These are phyloP conservation scores for Elongisporangium anandrum DNA, from an alignment of 352 stramenopile species.

Conservation along the genomic window DNA sequence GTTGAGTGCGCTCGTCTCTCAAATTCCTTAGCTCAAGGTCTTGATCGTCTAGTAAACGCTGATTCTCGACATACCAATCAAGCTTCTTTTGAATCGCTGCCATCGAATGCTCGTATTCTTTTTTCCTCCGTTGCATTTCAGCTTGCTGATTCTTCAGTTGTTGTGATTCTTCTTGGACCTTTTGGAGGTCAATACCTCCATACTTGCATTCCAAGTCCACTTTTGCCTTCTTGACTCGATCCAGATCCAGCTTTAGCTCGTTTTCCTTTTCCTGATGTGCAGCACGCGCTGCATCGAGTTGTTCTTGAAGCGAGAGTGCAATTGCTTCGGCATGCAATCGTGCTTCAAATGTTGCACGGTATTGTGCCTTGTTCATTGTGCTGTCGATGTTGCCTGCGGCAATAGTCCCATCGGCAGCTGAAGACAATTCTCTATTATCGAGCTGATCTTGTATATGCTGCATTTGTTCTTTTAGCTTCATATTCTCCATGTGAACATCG, in stretches of 20 bases:
- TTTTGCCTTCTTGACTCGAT: slow-evolving; percentile 80
- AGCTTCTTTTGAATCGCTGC: slow-evolving; percentile 70
- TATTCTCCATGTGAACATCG: slow-evolving; percentile 74
- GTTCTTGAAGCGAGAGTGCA: slow-evolving; percentile 49
- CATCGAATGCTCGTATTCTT: slow-evolving; percentile 44
- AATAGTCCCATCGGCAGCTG: slow-evolving; percentile 10
- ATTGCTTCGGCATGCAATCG: slow-evolving; percentile 55
- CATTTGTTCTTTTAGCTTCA: slow-evolving; percentile 47
- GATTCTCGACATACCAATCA: slow-evolving; percentile 84
- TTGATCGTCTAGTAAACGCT: slow-evolving; percentile 73
- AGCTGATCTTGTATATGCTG: slow-evolving; percentile 32
- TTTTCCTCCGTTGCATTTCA: slow-evolving; percentile 37
- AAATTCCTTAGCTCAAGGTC: slow-evolving; percentile 53
- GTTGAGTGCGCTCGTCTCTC: slow-evolving; percentile 9
- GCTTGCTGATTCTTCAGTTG: slow-evolving; percentile 39
- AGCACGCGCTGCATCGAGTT: slow-evolving; percentile 29
- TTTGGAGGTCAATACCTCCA: slow-evolving; percentile 60
- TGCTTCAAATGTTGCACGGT: slow-evolving; percentile 53
- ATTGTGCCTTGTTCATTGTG: slow-evolving; percentile 33
- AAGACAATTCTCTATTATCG: slow-evolving; percentile 7
- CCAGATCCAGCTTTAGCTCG: slow-evolving; percentile 66
- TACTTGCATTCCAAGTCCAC: slow-evolving; percentile 72
- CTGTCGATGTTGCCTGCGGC: not conserved
- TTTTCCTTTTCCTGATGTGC: slow-evolving; percentile 50
- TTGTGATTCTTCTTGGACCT: slow-evolving; percentile 51